phyloP scores from a whole-genome alignment of 2,329 filamentous ascomycete genomes.

The Westerdykella ornata region DNA sequence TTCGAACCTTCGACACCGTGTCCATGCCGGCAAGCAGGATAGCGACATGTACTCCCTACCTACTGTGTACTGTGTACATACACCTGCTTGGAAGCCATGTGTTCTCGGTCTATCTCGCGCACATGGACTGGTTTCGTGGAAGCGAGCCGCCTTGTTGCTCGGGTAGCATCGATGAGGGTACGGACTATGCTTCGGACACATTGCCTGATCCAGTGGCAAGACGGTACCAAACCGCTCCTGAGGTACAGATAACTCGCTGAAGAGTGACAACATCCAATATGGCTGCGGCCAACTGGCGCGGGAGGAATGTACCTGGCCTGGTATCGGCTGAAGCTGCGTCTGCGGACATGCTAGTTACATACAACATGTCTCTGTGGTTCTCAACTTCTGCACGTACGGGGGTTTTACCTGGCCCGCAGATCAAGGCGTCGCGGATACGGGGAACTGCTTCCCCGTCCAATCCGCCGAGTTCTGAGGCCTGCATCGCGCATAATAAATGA shows the following conservation, averaged over 20 bases:
- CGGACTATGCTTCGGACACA: constrained; percentile 18
- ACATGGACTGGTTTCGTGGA: neutral
- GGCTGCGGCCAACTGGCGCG: constrained; percentile 18
- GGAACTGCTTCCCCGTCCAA: constrained; percentile 29
- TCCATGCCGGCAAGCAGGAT: constrained; percentile 6
- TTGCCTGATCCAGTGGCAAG: constrained; percentile 20
- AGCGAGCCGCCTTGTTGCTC: neutral
- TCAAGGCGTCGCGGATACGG: constrained; percentile 30
- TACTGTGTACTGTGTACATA: too few relatives aligned
- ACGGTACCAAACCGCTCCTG: constrained; percentile 7
- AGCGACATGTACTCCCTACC: constrained; percentile 2
- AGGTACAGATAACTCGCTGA: constrained; percentile 13
- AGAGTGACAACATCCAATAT: constrained; percentile 28
- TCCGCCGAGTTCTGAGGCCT: constrained; percentile 19
- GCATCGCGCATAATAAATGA: constrained; percentile 19
- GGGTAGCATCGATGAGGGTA: constrained; percentile 4
- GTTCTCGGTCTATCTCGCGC: constrained; percentile 10
- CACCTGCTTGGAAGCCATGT: constrained; percentile 12
- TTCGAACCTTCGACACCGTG: constrained; percentile 5
- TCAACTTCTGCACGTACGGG: constrained; percentile 28
- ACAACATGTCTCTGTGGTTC: constrained; percentile 1
- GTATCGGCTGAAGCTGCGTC: constrained; percentile 30
- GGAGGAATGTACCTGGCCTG: constrained; percentile 18
- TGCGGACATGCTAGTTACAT: constrained; percentile 18
- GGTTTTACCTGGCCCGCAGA: constrained; percentile 34